Evolutionary conservation across 192 early-diverging fungal genomes (phyloP).

Genomic region (Nowakowskiella sp.): DNA sequence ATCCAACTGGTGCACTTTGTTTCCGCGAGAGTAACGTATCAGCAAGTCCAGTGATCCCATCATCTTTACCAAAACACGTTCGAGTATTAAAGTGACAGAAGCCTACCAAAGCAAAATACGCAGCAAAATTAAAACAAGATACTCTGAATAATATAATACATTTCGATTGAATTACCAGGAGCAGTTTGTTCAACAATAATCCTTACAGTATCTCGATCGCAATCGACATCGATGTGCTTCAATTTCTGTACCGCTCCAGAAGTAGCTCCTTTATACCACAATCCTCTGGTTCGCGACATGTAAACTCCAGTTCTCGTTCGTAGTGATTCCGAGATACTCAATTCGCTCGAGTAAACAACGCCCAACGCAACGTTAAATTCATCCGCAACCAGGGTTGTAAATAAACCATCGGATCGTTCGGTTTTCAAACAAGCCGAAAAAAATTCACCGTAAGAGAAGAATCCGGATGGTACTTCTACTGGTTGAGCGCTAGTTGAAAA

Average conservation of each 20-base stretch:
- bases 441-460: no score
- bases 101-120: slow-evolving; percentile 39
- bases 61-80: slow-evolving; percentile 81
- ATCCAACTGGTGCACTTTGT: slow-evolving; percentile 68
- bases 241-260: slow-evolving; percentile 92
- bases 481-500: no score
- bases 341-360: slow-evolving; percentile 80
- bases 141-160: neutral
- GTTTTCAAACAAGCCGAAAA: slow-evolving; percentile 49
- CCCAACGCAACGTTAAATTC: slow-evolving; percentile 82
- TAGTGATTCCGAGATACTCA: slow-evolving; percentile 76
- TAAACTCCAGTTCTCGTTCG: slow-evolving; percentile 80
- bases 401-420: slow-evolving; percentile 87
- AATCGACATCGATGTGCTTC: slow-evolving; percentile 71
- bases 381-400: slow-evolving; percentile 89
- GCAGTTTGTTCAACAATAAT: slow-evolving; percentile 82
- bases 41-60: slow-evolving; percentile 68
- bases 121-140: neutral
- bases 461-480: no score
- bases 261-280: slow-evolving; percentile 95
- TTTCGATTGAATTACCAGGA: slow-evolving; percentile 51
- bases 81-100: slow-evolving; percentile 91
- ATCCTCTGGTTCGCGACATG: slow-evolving; percentile 74
- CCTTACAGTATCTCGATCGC: slow-evolving; percentile 80
- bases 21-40: slow-evolving; percentile 62